Evolutionary conservation across 441 rosid genomes (phyloP).

Genomic region (Populus tomentosa): DNA sequence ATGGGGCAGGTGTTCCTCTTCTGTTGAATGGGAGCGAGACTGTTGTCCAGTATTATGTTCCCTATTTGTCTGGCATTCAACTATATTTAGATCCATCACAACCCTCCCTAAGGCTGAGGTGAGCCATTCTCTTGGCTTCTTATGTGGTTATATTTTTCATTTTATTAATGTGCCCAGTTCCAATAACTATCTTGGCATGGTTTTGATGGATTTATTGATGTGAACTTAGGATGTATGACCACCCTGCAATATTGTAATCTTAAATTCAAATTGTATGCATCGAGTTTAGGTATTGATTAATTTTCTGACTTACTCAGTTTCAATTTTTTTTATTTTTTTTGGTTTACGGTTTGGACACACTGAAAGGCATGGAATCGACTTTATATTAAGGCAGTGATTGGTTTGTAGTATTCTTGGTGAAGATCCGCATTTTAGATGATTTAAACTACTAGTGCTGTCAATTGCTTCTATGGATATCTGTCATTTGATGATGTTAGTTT

Average conservation of each 20-base stretch:
- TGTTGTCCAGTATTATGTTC: slow-evolving; percentile 89
- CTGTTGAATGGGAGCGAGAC: slow-evolving; percentile 64
- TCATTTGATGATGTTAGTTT: slow-evolving; percentile 3
- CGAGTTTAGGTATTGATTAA: not conserved
- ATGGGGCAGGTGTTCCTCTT: slow-evolving; percentile 91
- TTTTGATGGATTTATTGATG: not conserved
- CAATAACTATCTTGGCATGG: not conserved
- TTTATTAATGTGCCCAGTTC: not conserved
- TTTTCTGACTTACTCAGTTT: not conserved
- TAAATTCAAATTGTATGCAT: not conserved
- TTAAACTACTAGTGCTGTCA: not conserved
- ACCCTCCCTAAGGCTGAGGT: slow-evolving; percentile 51
- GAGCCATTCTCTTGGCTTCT: slow-evolving; percentile 17
- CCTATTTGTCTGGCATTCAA: slow-evolving; percentile 90
- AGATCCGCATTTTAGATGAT: not conserved
- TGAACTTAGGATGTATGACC: not conserved
- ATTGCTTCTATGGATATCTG: not conserved
- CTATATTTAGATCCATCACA: slow-evolving; percentile 61
- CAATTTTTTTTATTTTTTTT: not conserved
- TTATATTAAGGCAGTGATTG: not conserved
- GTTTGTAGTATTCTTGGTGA: not conserved
- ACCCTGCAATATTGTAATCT: not conserved
- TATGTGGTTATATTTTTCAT: slow-evolving; percentile 1
- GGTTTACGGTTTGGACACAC: not conserved
- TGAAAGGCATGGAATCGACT: not conserved